These are phyloP conservation scores for Trichosporon sp. DNA, from an alignment of 1,284 basidiomycete species.

Conservation along the genomic window DNA sequence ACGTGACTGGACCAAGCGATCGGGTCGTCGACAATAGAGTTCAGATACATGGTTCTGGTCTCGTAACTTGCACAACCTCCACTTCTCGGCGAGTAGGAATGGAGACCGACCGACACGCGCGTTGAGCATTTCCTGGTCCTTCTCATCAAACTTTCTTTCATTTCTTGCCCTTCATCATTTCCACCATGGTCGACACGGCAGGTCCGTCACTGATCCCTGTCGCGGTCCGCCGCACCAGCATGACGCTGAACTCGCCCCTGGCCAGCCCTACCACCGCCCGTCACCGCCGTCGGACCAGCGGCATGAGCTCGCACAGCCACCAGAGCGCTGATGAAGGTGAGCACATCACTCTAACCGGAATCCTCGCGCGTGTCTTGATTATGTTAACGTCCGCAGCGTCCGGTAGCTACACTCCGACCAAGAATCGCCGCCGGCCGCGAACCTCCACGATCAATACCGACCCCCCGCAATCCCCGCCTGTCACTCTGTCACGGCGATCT, in stretches of 20 bases:
- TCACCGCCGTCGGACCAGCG: not conserved
- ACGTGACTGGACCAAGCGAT: not conserved
- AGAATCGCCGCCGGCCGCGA: not conserved
- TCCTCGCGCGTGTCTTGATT: not conserved
- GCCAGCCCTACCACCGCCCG: not conserved
- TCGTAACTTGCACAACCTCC: not conserved
- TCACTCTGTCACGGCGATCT: slow-evolving; percentile 3
- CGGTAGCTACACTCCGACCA: not conserved
- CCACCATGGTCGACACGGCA: not conserved
- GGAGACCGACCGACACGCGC: not conserved
- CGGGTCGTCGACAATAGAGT: not conserved
- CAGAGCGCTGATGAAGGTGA: not conserved
- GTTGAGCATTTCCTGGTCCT: not conserved
- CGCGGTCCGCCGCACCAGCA: slow-evolving; percentile 1
- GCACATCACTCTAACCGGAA: not conserved
- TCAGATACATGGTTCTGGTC: not conserved
- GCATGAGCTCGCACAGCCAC: not conserved
- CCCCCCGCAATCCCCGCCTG: not conserved
- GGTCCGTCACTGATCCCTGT: not conserved
- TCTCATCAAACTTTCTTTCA: not conserved
- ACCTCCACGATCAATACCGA: not conserved
- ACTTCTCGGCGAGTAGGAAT: not conserved
- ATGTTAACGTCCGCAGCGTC: not conserved
- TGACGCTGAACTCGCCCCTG: not conserved
- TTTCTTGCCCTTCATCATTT: not conserved